These are phyloP conservation scores for Ustilago bromivora DNA, from an alignment of 1,284 basidiomycete species.

Conservation along the genomic window DNA sequence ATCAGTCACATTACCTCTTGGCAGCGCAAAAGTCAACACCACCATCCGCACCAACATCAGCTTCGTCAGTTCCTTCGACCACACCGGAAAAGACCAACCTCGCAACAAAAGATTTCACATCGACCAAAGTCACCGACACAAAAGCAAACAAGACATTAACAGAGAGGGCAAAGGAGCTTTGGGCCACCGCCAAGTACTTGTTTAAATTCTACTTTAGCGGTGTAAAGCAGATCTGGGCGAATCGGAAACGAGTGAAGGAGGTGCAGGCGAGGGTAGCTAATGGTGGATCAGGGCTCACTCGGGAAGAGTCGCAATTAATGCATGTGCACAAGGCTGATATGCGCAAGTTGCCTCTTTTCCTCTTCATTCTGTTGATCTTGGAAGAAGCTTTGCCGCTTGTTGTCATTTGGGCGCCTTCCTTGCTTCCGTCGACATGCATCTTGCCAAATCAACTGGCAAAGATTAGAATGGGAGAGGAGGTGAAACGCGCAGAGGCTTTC, in stretches of 20 bases:
- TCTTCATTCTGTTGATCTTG: constrained; percentile 79
- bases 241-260: constrained; percentile 48
- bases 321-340: constrained; percentile 61
- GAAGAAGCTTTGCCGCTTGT: constrained; percentile 86
- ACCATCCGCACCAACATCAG: constrained; percentile 11
- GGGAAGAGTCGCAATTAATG: constrained; percentile 59
- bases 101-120: constrained; percentile 10
- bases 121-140: constrained; percentile 11
- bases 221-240: constrained; percentile 68
- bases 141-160: constrained; percentile 35
- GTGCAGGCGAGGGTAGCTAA: constrained; percentile 38
- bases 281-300: constrained; percentile 39
- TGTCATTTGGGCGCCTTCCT: constrained; percentile 84
- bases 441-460: constrained; percentile 80
- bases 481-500: constrained; percentile 52
- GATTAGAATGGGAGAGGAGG: constrained; percentile 61
- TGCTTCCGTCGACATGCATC: constrained; percentile 87
- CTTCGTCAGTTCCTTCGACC: constrained; percentile 4
- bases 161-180: constrained; percentile 50
- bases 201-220: constrained; percentile 68
- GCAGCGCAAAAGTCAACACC: constrained; percentile 22
- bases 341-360: constrained; percentile 81
- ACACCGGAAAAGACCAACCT: constrained; percentile 16
- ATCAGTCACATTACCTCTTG: constrained; percentile 26
- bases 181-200: constrained; percentile 64